A percentile compares a stretch with the other conserved stretches of the same genome.
Evolutionary conservation across 768 basidiomycete genomes (phyloP).

Genomic region (Termitomyces sp.): DNA sequence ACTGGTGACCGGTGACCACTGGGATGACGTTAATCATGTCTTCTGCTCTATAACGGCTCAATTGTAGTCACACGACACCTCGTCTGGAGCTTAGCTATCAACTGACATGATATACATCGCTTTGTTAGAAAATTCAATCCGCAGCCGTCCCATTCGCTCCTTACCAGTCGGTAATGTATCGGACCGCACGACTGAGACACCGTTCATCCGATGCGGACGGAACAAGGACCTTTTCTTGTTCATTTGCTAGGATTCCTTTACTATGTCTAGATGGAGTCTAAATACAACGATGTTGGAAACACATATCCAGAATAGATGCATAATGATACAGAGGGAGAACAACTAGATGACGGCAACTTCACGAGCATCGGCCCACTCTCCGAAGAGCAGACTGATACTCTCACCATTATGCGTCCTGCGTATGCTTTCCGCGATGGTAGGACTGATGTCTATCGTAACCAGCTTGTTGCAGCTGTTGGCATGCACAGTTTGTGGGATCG

Average conservation of each 20-base stretch:
- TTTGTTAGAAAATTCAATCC: too few species aligned
- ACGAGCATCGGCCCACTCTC: constrained; percentile 66
- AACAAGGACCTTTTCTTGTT: neutral
- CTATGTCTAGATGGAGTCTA: constrained; percentile 12
- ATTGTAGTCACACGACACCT: neutral
- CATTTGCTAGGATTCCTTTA: neutral
- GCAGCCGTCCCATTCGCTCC: neutral
- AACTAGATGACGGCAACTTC: constrained; percentile 32
- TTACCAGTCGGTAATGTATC: too few species aligned
- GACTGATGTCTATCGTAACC: constrained; percentile 84
- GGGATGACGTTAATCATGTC: too few species aligned
- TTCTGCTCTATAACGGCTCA: too few species aligned
- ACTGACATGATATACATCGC: too few species aligned
- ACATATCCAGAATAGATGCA: constrained; percentile 9
- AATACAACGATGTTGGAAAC: neutral
- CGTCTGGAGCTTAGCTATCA: too few species aligned
- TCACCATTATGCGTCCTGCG: constrained; percentile 93
- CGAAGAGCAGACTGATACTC: constrained; percentile 84
- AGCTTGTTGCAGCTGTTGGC: constrained; percentile 64
- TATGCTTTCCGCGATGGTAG: constrained; percentile 93
- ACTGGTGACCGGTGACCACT: too few species aligned
- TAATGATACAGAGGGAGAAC: constrained; percentile 10
- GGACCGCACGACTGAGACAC: neutral
- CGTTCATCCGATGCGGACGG: neutral
- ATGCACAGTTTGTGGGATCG: constrained; percentile 80